Percentiles rank a stretch among this genome's conserved stretches.
Evolutionary conservation across 805 yeast species (phyloP).

Genomic region (Pachysolen tannophilus): DNA sequence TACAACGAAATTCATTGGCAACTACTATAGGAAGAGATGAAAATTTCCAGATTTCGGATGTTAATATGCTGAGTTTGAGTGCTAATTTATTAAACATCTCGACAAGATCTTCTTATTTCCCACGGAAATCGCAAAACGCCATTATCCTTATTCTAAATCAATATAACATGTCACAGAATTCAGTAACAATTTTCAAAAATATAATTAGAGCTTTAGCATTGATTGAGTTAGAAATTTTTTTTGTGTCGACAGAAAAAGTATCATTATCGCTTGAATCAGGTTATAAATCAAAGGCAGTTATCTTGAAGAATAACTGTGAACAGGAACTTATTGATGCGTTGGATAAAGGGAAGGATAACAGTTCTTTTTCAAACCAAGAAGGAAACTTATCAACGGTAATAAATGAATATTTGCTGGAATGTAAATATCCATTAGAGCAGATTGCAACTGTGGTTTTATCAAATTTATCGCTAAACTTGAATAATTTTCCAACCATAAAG

Average conservation of each 20-base stretch:
- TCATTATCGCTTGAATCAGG: background rate
- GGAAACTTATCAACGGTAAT: background rate
- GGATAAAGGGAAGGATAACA: background rate
- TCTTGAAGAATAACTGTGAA: too few species aligned
- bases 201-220: slow-evolving; percentile 20
- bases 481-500: background rate
- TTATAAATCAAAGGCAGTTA: background rate
- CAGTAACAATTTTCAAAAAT: slow-evolving; percentile 19
- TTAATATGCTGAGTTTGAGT: background rate
- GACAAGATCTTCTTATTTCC: background rate
- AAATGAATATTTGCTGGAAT: background rate
- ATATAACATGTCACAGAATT: slow-evolving; percentile 12
- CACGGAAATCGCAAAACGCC: slow-evolving; percentile 13
- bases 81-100: background rate
- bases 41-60: too few species aligned
- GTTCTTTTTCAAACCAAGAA: too few species aligned
- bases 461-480: background rate
- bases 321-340: background rate
- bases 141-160: slow-evolving; percentile 22
- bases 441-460: slow-evolving; percentile 3
- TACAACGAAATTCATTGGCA: background rate
- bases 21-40: background rate
- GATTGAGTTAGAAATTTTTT: slow-evolving; percentile 19
- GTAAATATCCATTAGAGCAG: background rate
- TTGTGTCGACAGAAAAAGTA: slow-evolving; percentile 2